Base-by-base conservation (phyloP, 352 stramenopile species). In the Pythium sukuiense region DNA sequence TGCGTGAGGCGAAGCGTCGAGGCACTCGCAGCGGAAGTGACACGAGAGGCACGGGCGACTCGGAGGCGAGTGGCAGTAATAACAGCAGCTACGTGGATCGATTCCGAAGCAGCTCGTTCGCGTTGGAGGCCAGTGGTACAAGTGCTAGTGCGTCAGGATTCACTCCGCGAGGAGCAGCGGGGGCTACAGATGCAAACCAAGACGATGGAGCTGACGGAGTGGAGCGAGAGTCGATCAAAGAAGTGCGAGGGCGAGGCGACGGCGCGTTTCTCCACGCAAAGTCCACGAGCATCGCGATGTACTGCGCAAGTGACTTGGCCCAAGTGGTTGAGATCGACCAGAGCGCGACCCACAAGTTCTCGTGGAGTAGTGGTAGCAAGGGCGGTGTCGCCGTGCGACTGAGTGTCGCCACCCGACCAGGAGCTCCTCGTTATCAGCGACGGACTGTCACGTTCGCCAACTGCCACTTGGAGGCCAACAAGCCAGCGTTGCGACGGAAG, bases 391-490 rank as follows among this genome's bases (percentile, higher is more conserved):
- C 72, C 2, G 69, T 87, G 33, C 77, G 70, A 11, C 55, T 94
- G 12, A 70, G 71, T 29, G 33, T 92, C 6, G 69, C 48, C 30
- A 71, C 52, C 3, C 20, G 41, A 48, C 20, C 14, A 37, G 35
- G 13, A 49, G 41, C 41, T 49, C 41, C 41, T 49, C 39, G 2
- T 16, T 13, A 46, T 13, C 39, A 33, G 3, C 27, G 65, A 14
- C 74, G 83, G 53, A 89, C 77, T 13, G 50, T 92, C 6, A 85
- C 75, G 24, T 90, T 94, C 52, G 74, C 80, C 14, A 92, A 85
- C 58, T 88, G 79, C 53, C 81, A 92, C 63, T 62, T 94, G 11
- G 83, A 92, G 58, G 79, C 81, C n/a, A 85, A 89, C 48, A 75
- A 75, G 30, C 69, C 77, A 11, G 73, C 73, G 16, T 66, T 79